Evolutionary conservation across 768 basidiomycete species (phyloP).

Genomic region (Vararia minispora): DNA sequence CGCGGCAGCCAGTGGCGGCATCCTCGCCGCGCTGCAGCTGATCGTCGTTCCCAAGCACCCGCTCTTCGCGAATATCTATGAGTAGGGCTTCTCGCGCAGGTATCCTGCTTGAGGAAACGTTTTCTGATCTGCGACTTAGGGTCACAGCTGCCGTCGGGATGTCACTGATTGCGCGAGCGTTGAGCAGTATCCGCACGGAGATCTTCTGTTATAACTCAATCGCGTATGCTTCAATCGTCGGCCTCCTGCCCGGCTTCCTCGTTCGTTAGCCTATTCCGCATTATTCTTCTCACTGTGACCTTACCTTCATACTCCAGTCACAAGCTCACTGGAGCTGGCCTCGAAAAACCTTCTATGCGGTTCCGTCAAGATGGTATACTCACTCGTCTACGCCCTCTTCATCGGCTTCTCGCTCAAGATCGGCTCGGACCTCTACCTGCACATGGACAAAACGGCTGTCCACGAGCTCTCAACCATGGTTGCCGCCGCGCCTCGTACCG

Average conservation of each 20-base stretch:
- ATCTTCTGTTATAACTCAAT: constrained; percentile 90
- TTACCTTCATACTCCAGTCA: constrained; percentile 34
- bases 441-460: constrained; percentile 51
- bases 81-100: constrained; percentile 38
- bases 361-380: constrained; percentile 81
- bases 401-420: constrained; percentile 79
- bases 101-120: not conserved
- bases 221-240: constrained; percentile 78
- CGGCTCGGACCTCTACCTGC: constrained; percentile 69
- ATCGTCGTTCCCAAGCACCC: constrained; percentile 64
- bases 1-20: constrained; percentile 56
- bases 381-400: constrained; percentile 80
- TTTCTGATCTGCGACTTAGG: constrained; percentile 28
- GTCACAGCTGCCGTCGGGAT: constrained; percentile 76
- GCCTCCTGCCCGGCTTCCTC: constrained; percentile 83
- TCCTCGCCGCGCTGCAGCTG: constrained; percentile 63
- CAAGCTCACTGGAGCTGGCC: constrained; percentile 72
- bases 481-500: constrained; percentile 33
- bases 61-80: constrained; percentile 85
- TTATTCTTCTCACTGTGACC: constrained; percentile 7
- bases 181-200: constrained; percentile 66
- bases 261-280: constrained; percentile 39
- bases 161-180: constrained; percentile 69
- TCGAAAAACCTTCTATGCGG: constrained; percentile 81
- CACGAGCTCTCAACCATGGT: constrained; percentile 42